Conservation (phyloP, 805 yeast species). For the Kodamaea kaohsiungensis region DNA sequence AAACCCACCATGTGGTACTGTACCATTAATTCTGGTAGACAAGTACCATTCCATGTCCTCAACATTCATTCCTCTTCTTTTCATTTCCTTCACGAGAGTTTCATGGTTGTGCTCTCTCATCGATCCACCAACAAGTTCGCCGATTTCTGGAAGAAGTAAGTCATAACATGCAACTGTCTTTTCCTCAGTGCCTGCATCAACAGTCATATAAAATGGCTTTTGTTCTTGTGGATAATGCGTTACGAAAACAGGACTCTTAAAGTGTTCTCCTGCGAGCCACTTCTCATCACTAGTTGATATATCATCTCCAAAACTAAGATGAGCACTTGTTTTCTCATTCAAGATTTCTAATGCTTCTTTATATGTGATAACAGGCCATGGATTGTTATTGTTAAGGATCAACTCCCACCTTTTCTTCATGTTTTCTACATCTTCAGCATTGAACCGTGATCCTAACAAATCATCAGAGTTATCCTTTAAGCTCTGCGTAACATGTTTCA, state of each 20-base stretch:
- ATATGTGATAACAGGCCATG: conserved; percentile 76
- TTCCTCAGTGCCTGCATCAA: conserved; percentile 21
- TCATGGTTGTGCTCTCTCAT: conserved; percentile 73
- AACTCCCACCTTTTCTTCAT: conserved; percentile 60
- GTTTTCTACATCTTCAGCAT: conserved; percentile 35
- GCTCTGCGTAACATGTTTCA: conserved; percentile 43
- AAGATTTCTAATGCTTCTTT: conserved; percentile 65
- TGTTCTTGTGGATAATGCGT: conserved; percentile 78
- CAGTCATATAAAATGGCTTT: conserved; percentile 93
- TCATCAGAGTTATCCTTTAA: conserved; percentile 29
- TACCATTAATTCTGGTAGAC: conserved; percentile 70
- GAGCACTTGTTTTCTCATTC: conserved; percentile 15
- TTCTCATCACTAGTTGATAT: conserved; percentile 88
- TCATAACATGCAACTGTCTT: conserved; percentile 88
- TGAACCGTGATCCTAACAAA: conserved; percentile 35
- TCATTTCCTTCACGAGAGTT: conserved; percentile 50
- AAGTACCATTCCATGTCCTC: conserved; percentile 78
- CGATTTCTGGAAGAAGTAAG: conserved; percentile 83
- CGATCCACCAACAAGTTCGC: conserved; percentile 94
- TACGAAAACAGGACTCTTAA: conserved; percentile 78
- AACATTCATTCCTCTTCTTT: conserved; percentile 54
- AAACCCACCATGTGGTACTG: conserved; percentile 94
- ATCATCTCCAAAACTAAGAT: conserved; percentile 51
- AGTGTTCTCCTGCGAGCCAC: conserved; percentile 74
- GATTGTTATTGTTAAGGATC: conserved; percentile 34